Conservation (phyloP, 2,329 filamentous ascomycete genomes). For the Mycogone perniciosa region DNA sequence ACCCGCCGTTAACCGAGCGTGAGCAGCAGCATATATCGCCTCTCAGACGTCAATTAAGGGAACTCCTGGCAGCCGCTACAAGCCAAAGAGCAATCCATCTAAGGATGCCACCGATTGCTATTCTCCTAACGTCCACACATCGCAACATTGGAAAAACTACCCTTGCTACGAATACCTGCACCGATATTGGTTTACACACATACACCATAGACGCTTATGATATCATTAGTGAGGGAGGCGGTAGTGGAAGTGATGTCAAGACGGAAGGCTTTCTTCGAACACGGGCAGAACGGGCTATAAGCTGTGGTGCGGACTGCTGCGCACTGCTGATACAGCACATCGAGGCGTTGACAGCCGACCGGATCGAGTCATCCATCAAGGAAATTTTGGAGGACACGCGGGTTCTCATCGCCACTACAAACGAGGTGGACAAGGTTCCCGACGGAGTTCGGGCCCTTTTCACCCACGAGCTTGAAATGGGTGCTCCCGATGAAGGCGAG, state of each 20-base stretch:
- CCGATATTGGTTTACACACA: slow-evolving; percentile 83
- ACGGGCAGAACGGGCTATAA: slow-evolving; percentile 79
- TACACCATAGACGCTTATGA: slow-evolving; percentile 90
- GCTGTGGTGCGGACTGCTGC: slow-evolving; percentile 78
- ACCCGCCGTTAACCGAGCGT: slow-evolving; percentile 38
- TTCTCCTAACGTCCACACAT: slow-evolving; percentile 86
- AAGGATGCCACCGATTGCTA: slow-evolving; percentile 78
- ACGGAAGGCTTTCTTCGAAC: slow-evolving; percentile 87
- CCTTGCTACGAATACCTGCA: slow-evolving; percentile 67
- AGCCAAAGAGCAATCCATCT: slow-evolving; percentile 81
- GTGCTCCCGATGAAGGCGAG: slow-evolving; percentile 85
- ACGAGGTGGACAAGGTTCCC: slow-evolving; percentile 88
- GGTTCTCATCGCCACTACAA: slow-evolving; percentile 88
- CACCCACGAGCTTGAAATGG: slow-evolving; percentile 92
- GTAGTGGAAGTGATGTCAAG: slow-evolving; percentile 84
- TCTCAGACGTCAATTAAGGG: slow-evolving; percentile 65
- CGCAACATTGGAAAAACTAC: slow-evolving; percentile 89
- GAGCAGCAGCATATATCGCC: slow-evolving; percentile 48
- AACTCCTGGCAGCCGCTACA: slow-evolving; percentile 81
- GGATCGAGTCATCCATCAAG: slow-evolving; percentile 78
- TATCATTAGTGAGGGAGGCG: slow-evolving; percentile 78
- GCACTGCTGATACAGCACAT: slow-evolving; percentile 82
- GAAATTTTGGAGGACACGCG: slow-evolving; percentile 74
- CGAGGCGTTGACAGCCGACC: slow-evolving; percentile 83
- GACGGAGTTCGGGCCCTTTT: slow-evolving; percentile 87